Conservation (phyloP, 768 basidiomycete species). For the Tylopilus vinaceipallidus region DNA sequence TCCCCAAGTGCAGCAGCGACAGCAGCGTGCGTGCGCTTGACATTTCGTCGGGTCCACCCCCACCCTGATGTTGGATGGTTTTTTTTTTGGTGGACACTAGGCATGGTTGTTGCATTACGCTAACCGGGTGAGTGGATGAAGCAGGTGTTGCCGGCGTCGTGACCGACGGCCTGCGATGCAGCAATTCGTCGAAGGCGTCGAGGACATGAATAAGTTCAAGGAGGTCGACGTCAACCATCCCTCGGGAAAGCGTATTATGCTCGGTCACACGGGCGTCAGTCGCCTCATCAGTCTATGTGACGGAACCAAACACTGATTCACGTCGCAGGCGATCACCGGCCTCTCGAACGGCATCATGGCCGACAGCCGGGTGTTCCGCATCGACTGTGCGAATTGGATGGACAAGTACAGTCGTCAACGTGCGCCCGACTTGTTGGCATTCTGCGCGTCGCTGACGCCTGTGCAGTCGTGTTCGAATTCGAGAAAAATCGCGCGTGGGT, state of each 20-base stretch:
- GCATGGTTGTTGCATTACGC: background rate
- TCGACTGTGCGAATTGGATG: background rate
- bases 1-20: too few species aligned
- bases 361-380: conserved; percentile 1
- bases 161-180: too few species aligned
- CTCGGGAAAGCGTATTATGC: background rate
- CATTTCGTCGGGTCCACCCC: too few species aligned
- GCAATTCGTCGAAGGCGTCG: background rate
- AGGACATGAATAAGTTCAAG: background rate
- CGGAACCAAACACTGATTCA: too few species aligned
- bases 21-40: too few species aligned
- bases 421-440: background rate
- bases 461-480: background rate
- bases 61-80: too few species aligned
- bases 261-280: background rate
- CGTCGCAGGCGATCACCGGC: background rate
- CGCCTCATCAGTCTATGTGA: background rate
- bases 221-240: background rate
- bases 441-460: background rate
- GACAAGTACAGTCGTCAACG: background rate
- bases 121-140: background rate
- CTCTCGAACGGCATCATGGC: background rate
- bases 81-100: too few species aligned
- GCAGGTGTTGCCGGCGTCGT: too few species aligned
- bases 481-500: background rate